Evolutionary conservation across 176 grass and related monocot genomes (phyloP), one percentile per base, ranked within the genome.

Genomic region (Oryza coarctata): DNA sequence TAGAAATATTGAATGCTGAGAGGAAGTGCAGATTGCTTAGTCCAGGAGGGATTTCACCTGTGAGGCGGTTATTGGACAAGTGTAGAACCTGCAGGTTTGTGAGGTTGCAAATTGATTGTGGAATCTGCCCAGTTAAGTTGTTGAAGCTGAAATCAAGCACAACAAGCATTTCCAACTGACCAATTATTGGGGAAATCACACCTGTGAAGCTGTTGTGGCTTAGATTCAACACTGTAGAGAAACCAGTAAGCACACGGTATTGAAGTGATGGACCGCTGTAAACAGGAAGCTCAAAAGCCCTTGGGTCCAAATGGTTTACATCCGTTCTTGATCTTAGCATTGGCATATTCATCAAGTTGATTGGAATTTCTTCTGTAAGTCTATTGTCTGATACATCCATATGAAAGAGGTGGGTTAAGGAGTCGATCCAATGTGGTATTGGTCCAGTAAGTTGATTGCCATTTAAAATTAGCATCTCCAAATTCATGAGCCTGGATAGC

Each of bases 21-120:
- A 87, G 84, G 71, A 87, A 87, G 41, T 87, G 0, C 12, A 87
- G 39, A 2, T 0, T 39, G 0, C n/a, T 68, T 40, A 87, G 17
- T 64, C 22, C 55, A 28, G 1, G 12, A 12, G 84, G 77, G 17
- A 87, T 58, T 15, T 0, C 30, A 71, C 84, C 84, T 29, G 84
- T 78, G 10, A 88, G 63, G 8, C 29, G 0, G 7, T 88, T 88
- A 68, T 3, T 57, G 11, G 87, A 88, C 14, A 85, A 62, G 2
- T 68, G 31, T 1, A 88, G 41, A 15, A 32, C 61, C 58, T 68
- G 65, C 17, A 88, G 10, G 15, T 22, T 80, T 49, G 73, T 88
- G 31, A 88, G 87, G 12, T 68, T 85, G 67, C 87, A 26, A 7
- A 79, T 11, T 2, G 75, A 47, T 43, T 39, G 30, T 4, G 79